Conservation (phyloP, 2,329 filamentous ascomycete species). For the Talaromyces sp. region DNA sequence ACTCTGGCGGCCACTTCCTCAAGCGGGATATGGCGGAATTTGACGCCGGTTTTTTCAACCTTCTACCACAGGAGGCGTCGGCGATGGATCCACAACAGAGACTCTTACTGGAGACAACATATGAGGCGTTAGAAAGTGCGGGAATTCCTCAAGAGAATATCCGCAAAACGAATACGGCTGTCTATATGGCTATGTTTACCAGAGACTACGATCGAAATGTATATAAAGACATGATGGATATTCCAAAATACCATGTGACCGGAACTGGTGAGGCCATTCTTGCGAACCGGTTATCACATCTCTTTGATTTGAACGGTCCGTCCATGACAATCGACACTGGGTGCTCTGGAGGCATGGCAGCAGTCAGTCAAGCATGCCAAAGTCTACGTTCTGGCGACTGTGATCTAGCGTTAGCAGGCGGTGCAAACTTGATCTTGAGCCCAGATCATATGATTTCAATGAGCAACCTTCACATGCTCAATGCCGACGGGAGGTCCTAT, state of each 20-base stretch:
- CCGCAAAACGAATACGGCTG: constrained; percentile 27
- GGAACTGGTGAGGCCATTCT: constrained; percentile 39
- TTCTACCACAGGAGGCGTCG: constrained; percentile 18
- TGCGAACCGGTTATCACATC: constrained; percentile 43
- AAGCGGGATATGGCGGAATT: constrained; percentile 15
- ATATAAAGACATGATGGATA: constrained; percentile 20
- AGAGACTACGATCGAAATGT: constrained; percentile 27
- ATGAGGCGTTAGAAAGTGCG: constrained; percentile 40
- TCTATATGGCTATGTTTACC: constrained; percentile 28
- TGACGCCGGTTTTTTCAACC: constrained; percentile 21
- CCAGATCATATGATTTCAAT: constrained; percentile 35
- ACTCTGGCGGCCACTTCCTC: constrained; percentile 6
- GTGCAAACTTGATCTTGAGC: constrained; percentile 29
- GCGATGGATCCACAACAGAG: constrained; percentile 23
- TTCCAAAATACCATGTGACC: constrained; percentile 25
- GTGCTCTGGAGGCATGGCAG: constrained; percentile 45
- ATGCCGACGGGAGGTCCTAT: constrained; percentile 52
- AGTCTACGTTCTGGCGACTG: constrained; percentile 31
- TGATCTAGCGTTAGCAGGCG: constrained; percentile 27
- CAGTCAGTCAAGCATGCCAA: constrained; percentile 36
- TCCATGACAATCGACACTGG: constrained; percentile 49
- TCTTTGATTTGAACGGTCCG: constrained; percentile 42
- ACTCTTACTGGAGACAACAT: constrained; percentile 17
- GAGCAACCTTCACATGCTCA: constrained; percentile 48
- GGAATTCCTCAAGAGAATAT: constrained; percentile 25